phyloP scores from a whole-genome alignment of 495 filamentous ascomycete species.

The Ascodesmis nigricans region DNA sequence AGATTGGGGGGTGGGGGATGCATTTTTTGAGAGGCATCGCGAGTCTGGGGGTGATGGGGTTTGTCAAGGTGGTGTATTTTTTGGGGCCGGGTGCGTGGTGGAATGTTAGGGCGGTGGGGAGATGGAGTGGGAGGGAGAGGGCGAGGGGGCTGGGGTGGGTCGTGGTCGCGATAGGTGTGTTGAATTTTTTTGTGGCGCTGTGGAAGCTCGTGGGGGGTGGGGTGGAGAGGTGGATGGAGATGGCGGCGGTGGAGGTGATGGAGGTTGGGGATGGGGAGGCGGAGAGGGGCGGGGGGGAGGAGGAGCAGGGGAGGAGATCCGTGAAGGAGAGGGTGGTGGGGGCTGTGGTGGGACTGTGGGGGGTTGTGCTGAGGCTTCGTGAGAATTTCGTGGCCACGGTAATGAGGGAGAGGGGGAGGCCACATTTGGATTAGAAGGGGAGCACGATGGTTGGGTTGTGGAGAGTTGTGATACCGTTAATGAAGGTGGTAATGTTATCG shows the following conservation, averaged over 20 bases:
- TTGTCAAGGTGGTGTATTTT: constrained; percentile 56
- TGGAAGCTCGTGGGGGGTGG: constrained; percentile 14
- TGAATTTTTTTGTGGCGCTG: constrained; percentile 41
- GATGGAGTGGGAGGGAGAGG: constrained; percentile 39
- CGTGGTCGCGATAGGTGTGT: constrained; percentile 55
- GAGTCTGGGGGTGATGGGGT: constrained; percentile 63
- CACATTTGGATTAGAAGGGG: too few relatives aligned
- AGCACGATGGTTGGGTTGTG: too few relatives aligned
- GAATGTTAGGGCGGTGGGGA: constrained; percentile 36
- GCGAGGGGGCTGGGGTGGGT: constrained; percentile 52
- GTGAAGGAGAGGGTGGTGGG: too few relatives aligned
- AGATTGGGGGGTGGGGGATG: constrained; percentile 24
- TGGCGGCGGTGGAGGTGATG: constrained; percentile 10
- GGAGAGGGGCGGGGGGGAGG: not conserved
- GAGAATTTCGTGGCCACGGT: too few relatives aligned
- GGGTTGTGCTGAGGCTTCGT: too few relatives aligned
- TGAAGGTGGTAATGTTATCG: too few relatives aligned
- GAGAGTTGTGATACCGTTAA: too few relatives aligned
- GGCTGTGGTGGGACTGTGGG: too few relatives aligned
- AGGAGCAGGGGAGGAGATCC: too few relatives aligned
- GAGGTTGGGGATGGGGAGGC: not conserved
- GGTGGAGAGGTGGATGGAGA: constrained; percentile 18
- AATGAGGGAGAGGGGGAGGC: too few relatives aligned
- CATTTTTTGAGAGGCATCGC: constrained; percentile 80
- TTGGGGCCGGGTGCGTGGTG: constrained; percentile 56